phyloP scores from a whole-genome alignment of 805 yeast genomes.

The Metschnikowia proteae region DNA sequence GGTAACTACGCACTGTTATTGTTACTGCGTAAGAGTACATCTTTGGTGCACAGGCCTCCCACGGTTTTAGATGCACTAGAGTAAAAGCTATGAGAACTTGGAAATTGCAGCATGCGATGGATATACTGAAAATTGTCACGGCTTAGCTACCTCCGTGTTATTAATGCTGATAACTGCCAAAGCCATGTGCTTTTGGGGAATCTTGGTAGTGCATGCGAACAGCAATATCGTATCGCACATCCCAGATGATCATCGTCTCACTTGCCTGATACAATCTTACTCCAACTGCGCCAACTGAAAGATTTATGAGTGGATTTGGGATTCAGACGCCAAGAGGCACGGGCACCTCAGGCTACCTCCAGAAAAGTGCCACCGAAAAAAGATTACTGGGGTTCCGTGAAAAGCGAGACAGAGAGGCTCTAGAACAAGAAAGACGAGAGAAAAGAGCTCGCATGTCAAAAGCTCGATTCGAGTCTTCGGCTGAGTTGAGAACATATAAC shows the following conservation, averaged over 20 bases:
- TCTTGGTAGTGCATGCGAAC: background rate
- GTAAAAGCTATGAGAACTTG: no score
- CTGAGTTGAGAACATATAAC: conserved; percentile 33
- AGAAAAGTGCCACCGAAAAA: conserved; percentile 36
- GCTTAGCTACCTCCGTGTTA: no score
- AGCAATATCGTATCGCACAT: background rate
- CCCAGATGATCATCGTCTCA: background rate
- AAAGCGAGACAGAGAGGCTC: conserved; percentile 18
- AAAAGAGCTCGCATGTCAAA: conserved; percentile 12
- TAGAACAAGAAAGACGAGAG: conserved; percentile 15
- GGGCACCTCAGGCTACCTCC: conserved; percentile 61
- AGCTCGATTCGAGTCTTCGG: conserved; percentile 14
- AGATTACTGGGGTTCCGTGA: conserved; percentile 29
- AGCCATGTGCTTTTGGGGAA: no score
- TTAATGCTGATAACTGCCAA: no score
- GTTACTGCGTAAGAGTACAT: background rate
- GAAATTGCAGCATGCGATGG: no score
- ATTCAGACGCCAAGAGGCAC: conserved; percentile 56
- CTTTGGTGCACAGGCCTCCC: background rate
- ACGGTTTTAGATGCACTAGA: no score
- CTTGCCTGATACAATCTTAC: no score
- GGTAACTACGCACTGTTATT: background rate
- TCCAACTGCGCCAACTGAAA: no score
- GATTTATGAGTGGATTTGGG: conserved; percentile 44
- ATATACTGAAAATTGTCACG: no score